These are phyloP conservation scores for Aciculosporium take DNA, from an alignment of 2,329 filamentous ascomycete species.

Conservation along the genomic window DNA sequence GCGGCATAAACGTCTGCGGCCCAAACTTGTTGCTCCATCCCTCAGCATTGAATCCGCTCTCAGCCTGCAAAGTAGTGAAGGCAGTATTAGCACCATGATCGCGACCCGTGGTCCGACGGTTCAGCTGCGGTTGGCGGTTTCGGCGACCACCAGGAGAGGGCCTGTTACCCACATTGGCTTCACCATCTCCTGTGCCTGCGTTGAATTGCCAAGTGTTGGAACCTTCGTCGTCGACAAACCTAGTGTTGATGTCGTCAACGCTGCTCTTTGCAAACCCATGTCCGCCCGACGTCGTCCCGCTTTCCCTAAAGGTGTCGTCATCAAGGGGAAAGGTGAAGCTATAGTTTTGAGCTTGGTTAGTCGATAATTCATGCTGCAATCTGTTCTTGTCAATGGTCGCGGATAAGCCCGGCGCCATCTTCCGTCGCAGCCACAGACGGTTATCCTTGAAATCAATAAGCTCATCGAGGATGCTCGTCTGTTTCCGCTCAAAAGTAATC, in stretches of 20 bases:
- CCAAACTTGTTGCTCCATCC: slow-evolving; percentile 41
- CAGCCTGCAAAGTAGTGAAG: slow-evolving; percentile 12
- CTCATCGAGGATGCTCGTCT: slow-evolving; percentile 22
- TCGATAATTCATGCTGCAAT: slow-evolving; percentile 9
- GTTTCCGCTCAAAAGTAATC: slow-evolving; percentile 26
- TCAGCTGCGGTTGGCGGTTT: slow-evolving; percentile 24
- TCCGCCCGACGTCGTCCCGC: slow-evolving; percentile 10
- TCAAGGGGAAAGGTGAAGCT: slow-evolving; percentile 39
- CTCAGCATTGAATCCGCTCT: slow-evolving; percentile 33
- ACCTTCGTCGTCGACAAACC: slow-evolving; percentile 37
- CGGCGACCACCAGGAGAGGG: slow-evolving; percentile 26
- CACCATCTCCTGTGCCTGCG: slow-evolving; percentile 27
- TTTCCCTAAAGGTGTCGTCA: slow-evolving; percentile 25
- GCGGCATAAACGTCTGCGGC: slow-evolving; percentile 39
- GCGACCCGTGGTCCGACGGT: slow-evolving; percentile 12
- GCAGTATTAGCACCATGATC: slow-evolving; percentile 11
- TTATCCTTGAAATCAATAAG: slow-evolving; percentile 21
- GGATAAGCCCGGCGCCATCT: background rate
- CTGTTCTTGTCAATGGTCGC: background rate
- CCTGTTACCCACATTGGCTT: slow-evolving; percentile 15
- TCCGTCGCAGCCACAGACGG: slow-evolving; percentile 1
- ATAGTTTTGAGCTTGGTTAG: slow-evolving; percentile 19
- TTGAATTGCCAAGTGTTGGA: slow-evolving; percentile 35
- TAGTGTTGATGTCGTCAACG: slow-evolving; percentile 47
- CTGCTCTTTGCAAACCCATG: slow-evolving; percentile 33